Evolutionary conservation across 108 stramenopile genomes (phyloP).

Genomic region (Discostella pseudostelligera): DNA sequence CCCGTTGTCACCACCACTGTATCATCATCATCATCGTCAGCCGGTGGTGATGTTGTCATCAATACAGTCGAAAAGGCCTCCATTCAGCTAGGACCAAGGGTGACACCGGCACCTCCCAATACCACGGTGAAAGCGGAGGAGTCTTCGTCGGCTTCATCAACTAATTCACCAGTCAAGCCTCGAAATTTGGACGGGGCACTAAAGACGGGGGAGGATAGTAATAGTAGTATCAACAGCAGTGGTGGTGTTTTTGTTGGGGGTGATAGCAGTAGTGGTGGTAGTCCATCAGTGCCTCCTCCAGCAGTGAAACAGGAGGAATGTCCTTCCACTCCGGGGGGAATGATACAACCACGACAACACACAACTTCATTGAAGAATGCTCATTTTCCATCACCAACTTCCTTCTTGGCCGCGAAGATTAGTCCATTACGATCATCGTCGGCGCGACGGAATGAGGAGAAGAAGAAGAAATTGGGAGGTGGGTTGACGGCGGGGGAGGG

Average conservation of each 20-base stretch:
- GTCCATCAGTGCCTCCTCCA: too few relatives aligned
- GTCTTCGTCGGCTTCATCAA: not conserved
- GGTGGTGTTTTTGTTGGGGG: not conserved
- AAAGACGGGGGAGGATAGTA: conserved; percentile 16
- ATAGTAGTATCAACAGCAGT: conserved; percentile 3
- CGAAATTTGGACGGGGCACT: conserved; percentile 25
- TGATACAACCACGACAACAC: not conserved
- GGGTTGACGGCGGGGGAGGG: conserved; percentile 1
- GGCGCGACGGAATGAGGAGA: conserved; percentile 11
- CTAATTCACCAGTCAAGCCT: conserved; percentile 19
- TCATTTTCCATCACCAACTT: conserved; percentile 26
- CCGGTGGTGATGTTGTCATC: not conserved
- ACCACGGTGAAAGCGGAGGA: not conserved
- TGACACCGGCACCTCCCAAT: conserved; percentile 12
- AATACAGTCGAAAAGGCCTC: not conserved
- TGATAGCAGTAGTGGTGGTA: not conserved
- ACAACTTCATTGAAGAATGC: not conserved
- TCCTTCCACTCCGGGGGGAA: conserved; percentile 9
- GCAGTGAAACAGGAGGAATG: not conserved
- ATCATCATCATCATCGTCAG: not conserved
- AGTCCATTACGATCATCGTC: conserved; percentile 39
- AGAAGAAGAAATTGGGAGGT: conserved; percentile 9
- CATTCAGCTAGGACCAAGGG: conserved; percentile 25
- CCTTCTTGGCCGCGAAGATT: conserved; percentile 47
- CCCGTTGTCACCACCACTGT: not conserved